Evolutionary conservation across 306 rosid species (phyloP).

Genomic region (Sicyos baderoa): DNA sequence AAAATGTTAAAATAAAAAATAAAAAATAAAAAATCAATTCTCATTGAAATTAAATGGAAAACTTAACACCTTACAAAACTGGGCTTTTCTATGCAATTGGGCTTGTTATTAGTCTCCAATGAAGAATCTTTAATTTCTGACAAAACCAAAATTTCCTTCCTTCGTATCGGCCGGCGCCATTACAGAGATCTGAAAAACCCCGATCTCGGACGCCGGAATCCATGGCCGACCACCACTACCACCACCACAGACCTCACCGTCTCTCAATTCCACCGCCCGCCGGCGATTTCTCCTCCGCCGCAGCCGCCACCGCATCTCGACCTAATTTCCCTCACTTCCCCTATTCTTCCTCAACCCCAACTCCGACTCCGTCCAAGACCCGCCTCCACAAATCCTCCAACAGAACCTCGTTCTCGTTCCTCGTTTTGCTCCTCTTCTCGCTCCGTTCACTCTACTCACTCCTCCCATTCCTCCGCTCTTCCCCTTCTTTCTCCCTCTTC

Average conservation of each 20-base stretch:
- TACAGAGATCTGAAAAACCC: background rate
- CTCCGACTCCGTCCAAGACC: constrained; percentile 61
- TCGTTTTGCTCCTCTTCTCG: constrained; percentile 58
- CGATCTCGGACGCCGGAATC: constrained; percentile 16
- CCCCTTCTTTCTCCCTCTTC: constrained; percentile 70
- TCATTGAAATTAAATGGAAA: too few relatives aligned
- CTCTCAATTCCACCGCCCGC: constrained; percentile 53
- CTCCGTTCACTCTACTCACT: constrained; percentile 65
- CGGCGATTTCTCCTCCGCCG: constrained; percentile 12
- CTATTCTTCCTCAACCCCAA: constrained; percentile 40
- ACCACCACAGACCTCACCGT: too few relatives aligned
- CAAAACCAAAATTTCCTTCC: background rate
- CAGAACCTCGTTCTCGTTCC: constrained; percentile 47
- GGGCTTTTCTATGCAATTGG: background rate
- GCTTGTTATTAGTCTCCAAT: background rate
- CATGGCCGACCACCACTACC: constrained; percentile 49
- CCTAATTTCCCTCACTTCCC: constrained; percentile 37
- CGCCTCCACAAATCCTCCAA: constrained; percentile 38
- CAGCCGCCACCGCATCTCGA: constrained; percentile 19
- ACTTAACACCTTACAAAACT: background rate
- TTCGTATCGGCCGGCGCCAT: background rate
- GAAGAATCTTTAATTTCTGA: background rate
- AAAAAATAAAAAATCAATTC: too few relatives aligned
- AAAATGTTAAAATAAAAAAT: too few relatives aligned
- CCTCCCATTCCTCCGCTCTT: constrained; percentile 70